phyloP scores from a whole-genome alignment of 805 yeast species.

The Starmerella roubikii region DNA sequence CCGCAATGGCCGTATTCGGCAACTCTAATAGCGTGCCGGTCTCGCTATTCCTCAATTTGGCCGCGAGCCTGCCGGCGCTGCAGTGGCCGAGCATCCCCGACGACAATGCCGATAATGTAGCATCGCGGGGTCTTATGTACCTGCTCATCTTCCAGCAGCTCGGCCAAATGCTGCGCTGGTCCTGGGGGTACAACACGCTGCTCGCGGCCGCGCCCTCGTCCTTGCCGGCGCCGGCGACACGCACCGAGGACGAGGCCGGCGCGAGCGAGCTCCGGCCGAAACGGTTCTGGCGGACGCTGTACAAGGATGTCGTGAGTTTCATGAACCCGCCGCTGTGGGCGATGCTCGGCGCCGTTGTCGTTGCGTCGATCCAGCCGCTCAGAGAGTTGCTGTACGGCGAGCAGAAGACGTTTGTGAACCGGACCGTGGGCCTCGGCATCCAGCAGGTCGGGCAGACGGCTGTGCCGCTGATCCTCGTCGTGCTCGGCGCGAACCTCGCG shows the following conservation, averaged over 20 bases:
- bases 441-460: constrained; percentile 44
- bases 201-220: constrained; percentile 30
- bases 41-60: constrained; percentile 61
- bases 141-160: constrained; percentile 51
- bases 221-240: neutral
- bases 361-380: constrained; percentile 41
- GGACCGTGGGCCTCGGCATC: constrained; percentile 41
- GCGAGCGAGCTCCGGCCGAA: neutral
- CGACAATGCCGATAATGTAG: constrained; percentile 44
- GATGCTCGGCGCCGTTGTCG: constrained; percentile 45
- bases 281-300: constrained; percentile 2
- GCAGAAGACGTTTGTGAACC: constrained; percentile 35
- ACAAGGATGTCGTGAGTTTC: constrained; percentile 23
- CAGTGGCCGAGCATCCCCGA: constrained; percentile 43
- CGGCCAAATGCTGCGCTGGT: constrained; percentile 55
- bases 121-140: constrained; percentile 48
- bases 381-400: constrained; percentile 34
- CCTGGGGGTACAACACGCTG: constrained; percentile 56
- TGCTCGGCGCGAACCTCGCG: constrained; percentile 46
- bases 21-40: constrained; percentile 93
- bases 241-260: neutral
- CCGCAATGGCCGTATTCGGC: constrained; percentile 95
- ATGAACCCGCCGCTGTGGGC: constrained; percentile 60
- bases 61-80: constrained; percentile 44
- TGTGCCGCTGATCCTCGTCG: constrained; percentile 47